Percentiles rank a stretch among this genome's conserved stretches.
Evolutionary conservation across 176 grass and related monocot genomes (phyloP).

Genomic region (Pharus latifolius): DNA sequence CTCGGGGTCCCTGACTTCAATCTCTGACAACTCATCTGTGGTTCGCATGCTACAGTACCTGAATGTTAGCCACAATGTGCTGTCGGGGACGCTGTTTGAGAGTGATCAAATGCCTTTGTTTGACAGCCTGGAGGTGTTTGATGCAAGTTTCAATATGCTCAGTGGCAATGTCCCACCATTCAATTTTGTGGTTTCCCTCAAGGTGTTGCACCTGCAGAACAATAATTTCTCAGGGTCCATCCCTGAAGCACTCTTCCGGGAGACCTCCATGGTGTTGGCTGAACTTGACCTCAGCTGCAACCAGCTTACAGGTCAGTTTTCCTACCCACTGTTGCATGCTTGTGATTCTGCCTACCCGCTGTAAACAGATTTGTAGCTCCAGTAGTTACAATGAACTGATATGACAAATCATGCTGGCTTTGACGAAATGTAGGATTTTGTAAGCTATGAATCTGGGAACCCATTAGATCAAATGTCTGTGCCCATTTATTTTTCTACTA

Average conservation of each 20-base stretch:
- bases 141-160: conserved; percentile 81
- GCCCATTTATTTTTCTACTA: no score
- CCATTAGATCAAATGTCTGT: no score
- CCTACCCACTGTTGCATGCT: not conserved
- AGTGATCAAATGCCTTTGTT: conserved; percentile 59
- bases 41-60: conserved; percentile 45
- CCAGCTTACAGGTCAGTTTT: conserved; percentile 63
- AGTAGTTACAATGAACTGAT: not conserved
- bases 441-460: no score
- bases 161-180: conserved; percentile 61
- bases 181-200: conserved; percentile 81
- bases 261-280: conserved; percentile 72
- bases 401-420: not conserved
- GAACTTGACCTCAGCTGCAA: conserved; percentile 91
- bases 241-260: conserved; percentile 67
- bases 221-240: conserved; percentile 74
- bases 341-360: not conserved
- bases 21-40: conserved; percentile 58
- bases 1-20: conserved; percentile 46
- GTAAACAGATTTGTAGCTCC: not conserved
- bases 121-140: conserved; percentile 76
- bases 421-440: no score
- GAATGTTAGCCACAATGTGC: conserved; percentile 71
- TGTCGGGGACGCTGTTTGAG: conserved; percentile 66
- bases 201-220: conserved; percentile 57